These are phyloP conservation scores for Recurvomyces mirabilis DNA, from an alignment of 495 filamentous ascomycete genomes.

Conservation along the genomic window DNA sequence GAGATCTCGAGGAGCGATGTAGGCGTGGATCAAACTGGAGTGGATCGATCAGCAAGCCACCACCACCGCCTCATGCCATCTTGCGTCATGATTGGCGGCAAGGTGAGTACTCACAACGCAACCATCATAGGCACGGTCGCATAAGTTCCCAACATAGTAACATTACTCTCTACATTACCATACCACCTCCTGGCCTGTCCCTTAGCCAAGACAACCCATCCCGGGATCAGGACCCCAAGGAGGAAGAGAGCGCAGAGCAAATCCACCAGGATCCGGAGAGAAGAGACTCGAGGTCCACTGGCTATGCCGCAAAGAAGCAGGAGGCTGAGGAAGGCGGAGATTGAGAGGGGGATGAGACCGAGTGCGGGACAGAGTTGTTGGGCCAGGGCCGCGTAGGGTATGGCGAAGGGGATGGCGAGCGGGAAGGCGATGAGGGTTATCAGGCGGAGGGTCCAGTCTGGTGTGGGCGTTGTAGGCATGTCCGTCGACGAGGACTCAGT, in stretches of 20 bases:
- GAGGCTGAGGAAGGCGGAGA: not conserved
- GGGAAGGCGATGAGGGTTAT: no score
- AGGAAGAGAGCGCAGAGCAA: conserved; percentile 7
- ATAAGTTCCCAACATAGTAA: conserved; percentile 7
- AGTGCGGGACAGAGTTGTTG: no score
- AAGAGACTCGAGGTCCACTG: not conserved
- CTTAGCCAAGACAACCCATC: not conserved
- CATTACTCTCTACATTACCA: not conserved
- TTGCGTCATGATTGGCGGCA: not conserved
- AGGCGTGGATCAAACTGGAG: conserved; percentile 9
- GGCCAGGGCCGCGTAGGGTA: no score
- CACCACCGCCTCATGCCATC: no score
- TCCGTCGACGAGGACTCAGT: no score
- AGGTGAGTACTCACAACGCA: conserved; percentile 8
- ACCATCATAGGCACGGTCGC: conserved; percentile 9
- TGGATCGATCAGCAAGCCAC: not conserved
- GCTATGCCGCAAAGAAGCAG: not conserved
- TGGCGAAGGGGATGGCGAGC: no score
- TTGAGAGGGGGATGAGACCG: conserved; percentile 5
- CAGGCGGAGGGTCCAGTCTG: no score
- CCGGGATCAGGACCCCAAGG: conserved; percentile 4
- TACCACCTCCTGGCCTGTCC: not conserved
- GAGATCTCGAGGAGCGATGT: conserved; percentile 5
- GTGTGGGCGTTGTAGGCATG: no score
- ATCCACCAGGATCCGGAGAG: conserved; percentile 3